phyloP scores from a whole-genome alignment of 2,329 filamentous ascomycete genomes.

The Parastagonospora nodorum region DNA sequence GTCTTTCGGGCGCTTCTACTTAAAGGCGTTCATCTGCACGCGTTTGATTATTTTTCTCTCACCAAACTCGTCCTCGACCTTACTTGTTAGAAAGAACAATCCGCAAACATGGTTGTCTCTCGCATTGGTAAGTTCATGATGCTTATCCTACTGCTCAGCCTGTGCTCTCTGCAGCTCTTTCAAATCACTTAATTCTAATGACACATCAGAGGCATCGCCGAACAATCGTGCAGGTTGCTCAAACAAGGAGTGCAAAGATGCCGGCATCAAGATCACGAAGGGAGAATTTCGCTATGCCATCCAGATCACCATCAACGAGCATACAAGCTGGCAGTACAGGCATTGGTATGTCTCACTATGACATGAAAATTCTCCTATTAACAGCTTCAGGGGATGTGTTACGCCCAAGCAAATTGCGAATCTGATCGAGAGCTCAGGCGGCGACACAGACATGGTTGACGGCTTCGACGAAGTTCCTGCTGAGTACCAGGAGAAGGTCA shows the following conservation, averaged over 20 bases:
- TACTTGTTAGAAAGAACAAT: neutral
- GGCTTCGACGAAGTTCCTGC: slow-evolving; percentile 77
- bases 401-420: slow-evolving; percentile 75
- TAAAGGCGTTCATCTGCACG: slow-evolving; percentile 5
- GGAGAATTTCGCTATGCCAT: slow-evolving; percentile 73
- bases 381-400: slow-evolving; percentile 75
- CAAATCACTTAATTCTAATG: neutral
- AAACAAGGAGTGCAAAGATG: slow-evolving; percentile 72
- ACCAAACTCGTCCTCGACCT: neutral
- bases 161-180: neutral
- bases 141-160: neutral
- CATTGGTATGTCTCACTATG: slow-evolving; percentile 71
- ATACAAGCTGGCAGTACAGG: slow-evolving; percentile 75
- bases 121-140: slow-evolving; percentile 27
- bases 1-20: neutral
- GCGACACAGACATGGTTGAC: slow-evolving; percentile 72
- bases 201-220: slow-evolving; percentile 26
- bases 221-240: slow-evolving; percentile 77
- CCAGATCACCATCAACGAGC: slow-evolving; percentile 66
- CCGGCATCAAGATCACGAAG: slow-evolving; percentile 72
- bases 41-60: neutral
- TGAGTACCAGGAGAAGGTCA: slow-evolving; percentile 74
- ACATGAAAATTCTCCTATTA: slow-evolving; percentile 3
- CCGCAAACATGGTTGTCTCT: slow-evolving; percentile 31
- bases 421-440: slow-evolving; percentile 62